These are phyloP conservation scores for Echeveria elegans DNA, from an alignment of 164 flowering plant species.

Conservation along the genomic window DNA sequence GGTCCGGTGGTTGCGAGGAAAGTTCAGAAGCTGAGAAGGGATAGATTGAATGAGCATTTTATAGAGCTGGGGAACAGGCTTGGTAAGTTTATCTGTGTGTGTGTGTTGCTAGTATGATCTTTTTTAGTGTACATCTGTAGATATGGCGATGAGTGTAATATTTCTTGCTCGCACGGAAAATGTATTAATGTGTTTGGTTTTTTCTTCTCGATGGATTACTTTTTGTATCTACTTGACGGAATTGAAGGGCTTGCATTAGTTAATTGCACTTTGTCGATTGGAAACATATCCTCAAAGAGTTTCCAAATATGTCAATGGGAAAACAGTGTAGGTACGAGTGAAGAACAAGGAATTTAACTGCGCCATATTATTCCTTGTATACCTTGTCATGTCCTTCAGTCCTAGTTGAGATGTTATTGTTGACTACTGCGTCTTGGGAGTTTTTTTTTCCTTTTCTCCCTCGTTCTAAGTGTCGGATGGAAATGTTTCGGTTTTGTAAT, in stretches of 20 bases:
- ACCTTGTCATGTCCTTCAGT: not conserved
- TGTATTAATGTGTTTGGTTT: too few relatives aligned
- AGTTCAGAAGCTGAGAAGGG: conserved; percentile 84
- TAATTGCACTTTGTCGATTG: too few relatives aligned
- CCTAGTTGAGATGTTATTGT: not conserved
- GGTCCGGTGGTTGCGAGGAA: conserved; percentile 58
- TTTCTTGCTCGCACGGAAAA: too few relatives aligned
- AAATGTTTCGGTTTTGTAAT: not conserved
- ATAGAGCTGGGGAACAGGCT: conserved; percentile 66
- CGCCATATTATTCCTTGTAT: not conserved
- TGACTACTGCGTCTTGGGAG: not conserved
- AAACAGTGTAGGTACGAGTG: too few relatives aligned
- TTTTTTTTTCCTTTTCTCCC: too few relatives aligned
- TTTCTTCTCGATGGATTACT: too few relatives aligned
- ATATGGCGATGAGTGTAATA: too few relatives aligned
- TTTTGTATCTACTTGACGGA: too few relatives aligned
- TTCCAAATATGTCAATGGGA: too few relatives aligned
- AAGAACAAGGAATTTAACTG: too few relatives aligned
- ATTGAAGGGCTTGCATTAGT: too few relatives aligned
- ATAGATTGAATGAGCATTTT: conserved; percentile 82
- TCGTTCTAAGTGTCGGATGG: not conserved
- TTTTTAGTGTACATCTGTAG: not conserved
- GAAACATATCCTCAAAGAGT: too few relatives aligned
- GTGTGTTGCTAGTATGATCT: not conserved
- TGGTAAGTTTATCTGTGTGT: conserved; percentile 39